Conservation (phyloP, 345 rosid species). For the Boechera retrofracta region DNA sequence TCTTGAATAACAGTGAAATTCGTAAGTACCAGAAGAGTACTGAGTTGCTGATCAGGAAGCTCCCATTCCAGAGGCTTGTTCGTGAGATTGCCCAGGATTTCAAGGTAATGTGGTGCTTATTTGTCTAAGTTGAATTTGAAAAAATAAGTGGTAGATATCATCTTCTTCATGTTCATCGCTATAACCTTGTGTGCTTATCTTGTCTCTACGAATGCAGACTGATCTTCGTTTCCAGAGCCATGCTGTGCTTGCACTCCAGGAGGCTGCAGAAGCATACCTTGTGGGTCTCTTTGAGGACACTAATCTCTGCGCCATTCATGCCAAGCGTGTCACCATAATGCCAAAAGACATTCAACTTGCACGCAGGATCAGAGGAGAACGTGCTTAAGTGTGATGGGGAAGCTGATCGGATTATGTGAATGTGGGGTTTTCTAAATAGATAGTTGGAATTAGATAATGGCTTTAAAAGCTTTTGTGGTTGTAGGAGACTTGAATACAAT, state of each 20-base stretch:
- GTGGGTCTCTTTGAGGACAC: slow-evolving; percentile 94
- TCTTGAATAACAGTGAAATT: slow-evolving; percentile 59
- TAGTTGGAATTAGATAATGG: slow-evolving; percentile 32
- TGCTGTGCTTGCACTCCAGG: slow-evolving; percentile 86
- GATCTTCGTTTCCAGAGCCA: slow-evolving; percentile 96
- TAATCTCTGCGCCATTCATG: slow-evolving; percentile 88
- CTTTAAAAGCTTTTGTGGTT: slow-evolving; percentile 20
- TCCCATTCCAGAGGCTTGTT: slow-evolving; percentile 94
- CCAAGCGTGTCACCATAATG: slow-evolving; percentile 92
- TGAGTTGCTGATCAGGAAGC: slow-evolving; percentile 89
- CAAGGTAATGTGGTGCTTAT: slow-evolving; percentile 45
- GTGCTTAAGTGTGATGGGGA: slow-evolving; percentile 56
- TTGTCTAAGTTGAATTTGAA: too few species aligned
- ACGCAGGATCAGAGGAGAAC: slow-evolving; percentile 87
- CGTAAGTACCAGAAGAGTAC: slow-evolving; percentile 98
- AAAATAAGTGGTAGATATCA: neutral
- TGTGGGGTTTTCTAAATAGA: slow-evolving; percentile 26
- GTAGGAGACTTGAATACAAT: slow-evolving; percentile 23
- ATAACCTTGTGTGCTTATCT: neutral
- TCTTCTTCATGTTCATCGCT: neutral
- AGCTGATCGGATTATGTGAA: slow-evolving; percentile 14
- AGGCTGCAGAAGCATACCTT: slow-evolving; percentile 89
- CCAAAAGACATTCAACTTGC: slow-evolving; percentile 93
- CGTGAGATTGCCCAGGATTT: slow-evolving; percentile 98
- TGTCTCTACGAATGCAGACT: slow-evolving; percentile 45